A percentile compares a stretch with the other conserved stretches of the same genome.
Evolutionary conservation across 1,284 basidiomycete genomes (phyloP).

Genomic region (Erythrobasidium hasegawianum): DNA sequence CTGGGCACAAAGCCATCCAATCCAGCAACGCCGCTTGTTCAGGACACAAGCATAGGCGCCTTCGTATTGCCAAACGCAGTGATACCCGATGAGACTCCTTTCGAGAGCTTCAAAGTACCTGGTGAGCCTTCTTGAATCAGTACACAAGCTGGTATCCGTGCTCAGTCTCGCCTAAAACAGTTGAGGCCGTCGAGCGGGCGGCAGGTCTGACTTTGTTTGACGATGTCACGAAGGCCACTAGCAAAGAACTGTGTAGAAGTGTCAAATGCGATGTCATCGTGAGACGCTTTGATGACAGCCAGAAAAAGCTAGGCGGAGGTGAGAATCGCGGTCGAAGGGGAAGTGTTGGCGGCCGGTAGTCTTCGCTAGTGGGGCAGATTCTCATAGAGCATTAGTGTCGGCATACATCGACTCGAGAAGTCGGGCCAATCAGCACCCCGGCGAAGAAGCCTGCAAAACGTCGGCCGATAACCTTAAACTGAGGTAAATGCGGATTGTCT

Average conservation of each 20-base stretch:
- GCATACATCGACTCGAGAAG: too few relatives aligned
- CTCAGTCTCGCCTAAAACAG: conserved; percentile 50
- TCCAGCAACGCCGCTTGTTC: conserved; percentile 47
- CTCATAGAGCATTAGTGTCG: too few relatives aligned
- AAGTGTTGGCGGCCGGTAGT: background rate
- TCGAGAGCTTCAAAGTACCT: conserved; percentile 75
- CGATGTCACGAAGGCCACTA: conserved; percentile 67
- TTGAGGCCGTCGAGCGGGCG: conserved; percentile 85
- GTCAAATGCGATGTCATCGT: conserved; percentile 80
- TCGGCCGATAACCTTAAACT: too few relatives aligned
- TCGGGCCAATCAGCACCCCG: too few relatives aligned
- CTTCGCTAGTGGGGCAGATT: background rate
- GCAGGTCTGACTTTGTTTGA: conserved; percentile 87
- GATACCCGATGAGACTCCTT: conserved; percentile 75
- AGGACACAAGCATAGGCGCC: conserved; percentile 80
- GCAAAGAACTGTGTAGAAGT: conserved; percentile 81
- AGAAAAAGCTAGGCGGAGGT: conserved; percentile 44
- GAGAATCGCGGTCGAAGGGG: background rate
- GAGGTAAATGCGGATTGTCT: too few relatives aligned
- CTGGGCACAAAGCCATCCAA: conserved; percentile 34
- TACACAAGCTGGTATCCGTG: background rate
- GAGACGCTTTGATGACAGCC: conserved; percentile 79
- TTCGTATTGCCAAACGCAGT: conserved; percentile 87
- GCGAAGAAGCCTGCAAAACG: too few relatives aligned
- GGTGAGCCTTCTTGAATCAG: conserved; percentile 55